phyloP scores from a whole-genome alignment of 2,329 filamentous ascomycete species.

The Penicillium sp. region DNA sequence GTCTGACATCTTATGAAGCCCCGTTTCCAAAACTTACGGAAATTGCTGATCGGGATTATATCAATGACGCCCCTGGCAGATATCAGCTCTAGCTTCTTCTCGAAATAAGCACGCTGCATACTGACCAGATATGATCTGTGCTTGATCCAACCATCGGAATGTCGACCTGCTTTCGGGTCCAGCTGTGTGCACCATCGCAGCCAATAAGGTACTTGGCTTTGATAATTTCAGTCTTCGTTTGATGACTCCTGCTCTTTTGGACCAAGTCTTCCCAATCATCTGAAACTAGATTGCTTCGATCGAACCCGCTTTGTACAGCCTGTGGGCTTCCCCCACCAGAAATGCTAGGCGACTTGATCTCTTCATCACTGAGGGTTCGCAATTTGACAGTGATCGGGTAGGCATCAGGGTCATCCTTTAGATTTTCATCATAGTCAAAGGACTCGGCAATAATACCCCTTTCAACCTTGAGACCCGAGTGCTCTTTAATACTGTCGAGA shows the following conservation, averaged over 20 bases:
- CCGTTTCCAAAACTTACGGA: constrained; percentile 17
- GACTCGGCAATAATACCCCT: constrained; percentile 56
- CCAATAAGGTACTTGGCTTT: constrained; percentile 62
- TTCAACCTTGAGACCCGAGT: constrained; percentile 56
- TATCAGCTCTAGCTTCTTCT: neutral
- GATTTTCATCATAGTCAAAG: constrained; percentile 52
- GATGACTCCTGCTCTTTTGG: neutral
- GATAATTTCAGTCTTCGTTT: constrained; percentile 39
- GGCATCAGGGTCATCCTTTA: constrained; percentile 45
- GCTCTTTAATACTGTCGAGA: constrained; percentile 55
- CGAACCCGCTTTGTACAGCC: constrained; percentile 50
- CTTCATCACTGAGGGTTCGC: constrained; percentile 54
- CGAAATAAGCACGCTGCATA: neutral
- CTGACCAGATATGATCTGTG: constrained; percentile 40
- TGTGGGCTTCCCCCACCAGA: constrained; percentile 23
- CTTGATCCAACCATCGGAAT: constrained; percentile 55
- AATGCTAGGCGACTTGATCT: constrained; percentile 51
- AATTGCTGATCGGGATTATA: constrained; percentile 48
- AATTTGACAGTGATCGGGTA: constrained; percentile 61
- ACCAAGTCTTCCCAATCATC: constrained; percentile 56
- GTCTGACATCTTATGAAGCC: neutral
- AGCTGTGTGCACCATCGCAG: constrained; percentile 64
- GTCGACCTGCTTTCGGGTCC: constrained; percentile 57
- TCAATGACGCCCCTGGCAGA: constrained; percentile 46
- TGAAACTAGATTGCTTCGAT: constrained; percentile 54